A percentile compares a stretch with the other conserved stretches of the same genome.
Evolutionary conservation across 2,329 filamentous ascomycete species (phyloP).

Genomic region (Zymoseptoria pseudotritici): DNA sequence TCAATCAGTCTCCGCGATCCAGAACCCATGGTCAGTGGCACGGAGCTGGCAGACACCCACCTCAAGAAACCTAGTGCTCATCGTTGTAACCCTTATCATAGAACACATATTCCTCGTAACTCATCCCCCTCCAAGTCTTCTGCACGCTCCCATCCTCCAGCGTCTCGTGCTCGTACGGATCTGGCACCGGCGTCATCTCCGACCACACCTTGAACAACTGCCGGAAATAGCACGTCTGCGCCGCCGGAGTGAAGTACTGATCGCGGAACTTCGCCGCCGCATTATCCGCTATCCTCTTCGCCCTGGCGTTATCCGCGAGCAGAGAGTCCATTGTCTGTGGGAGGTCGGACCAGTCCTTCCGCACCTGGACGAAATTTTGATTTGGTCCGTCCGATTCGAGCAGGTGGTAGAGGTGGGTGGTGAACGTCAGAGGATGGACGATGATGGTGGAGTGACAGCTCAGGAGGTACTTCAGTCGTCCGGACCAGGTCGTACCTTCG

Average conservation of each 20-base stretch:
- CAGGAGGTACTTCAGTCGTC: slow-evolving; percentile 29
- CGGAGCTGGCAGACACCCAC: background rate
- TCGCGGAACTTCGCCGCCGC: slow-evolving; percentile 18
- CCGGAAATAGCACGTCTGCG: slow-evolving; percentile 29
- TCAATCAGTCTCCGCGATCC: background rate
- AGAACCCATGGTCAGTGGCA: background rate
- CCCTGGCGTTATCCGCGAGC: slow-evolving; percentile 17
- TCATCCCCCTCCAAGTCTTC: slow-evolving; percentile 22
- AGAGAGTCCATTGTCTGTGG: slow-evolving; percentile 20
- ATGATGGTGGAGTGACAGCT: slow-evolving; percentile 28
- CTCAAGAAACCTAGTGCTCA: background rate
- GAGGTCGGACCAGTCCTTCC: slow-evolving; percentile 27
- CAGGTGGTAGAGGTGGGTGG: slow-evolving; percentile 28
- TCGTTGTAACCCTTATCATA: slow-evolving; percentile 12
- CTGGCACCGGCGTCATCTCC: slow-evolving; percentile 22
- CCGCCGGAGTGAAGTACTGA: slow-evolving; percentile 21
- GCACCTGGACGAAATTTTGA: slow-evolving; percentile 27
- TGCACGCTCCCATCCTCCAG: slow-evolving; percentile 14
- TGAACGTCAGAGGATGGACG: slow-evolving; percentile 24
- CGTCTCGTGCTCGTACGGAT: slow-evolving; percentile 13
- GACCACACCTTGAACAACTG: slow-evolving; percentile 26
- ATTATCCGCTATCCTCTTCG: slow-evolving; percentile 21
- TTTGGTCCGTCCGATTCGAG: slow-evolving; percentile 20
- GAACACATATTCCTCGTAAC: slow-evolving; percentile 24
- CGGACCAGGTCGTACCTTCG: slow-evolving; percentile 30